Evolutionary conservation across 805 yeast species (phyloP).

Genomic region (Yamadazyma nakazawae): DNA sequence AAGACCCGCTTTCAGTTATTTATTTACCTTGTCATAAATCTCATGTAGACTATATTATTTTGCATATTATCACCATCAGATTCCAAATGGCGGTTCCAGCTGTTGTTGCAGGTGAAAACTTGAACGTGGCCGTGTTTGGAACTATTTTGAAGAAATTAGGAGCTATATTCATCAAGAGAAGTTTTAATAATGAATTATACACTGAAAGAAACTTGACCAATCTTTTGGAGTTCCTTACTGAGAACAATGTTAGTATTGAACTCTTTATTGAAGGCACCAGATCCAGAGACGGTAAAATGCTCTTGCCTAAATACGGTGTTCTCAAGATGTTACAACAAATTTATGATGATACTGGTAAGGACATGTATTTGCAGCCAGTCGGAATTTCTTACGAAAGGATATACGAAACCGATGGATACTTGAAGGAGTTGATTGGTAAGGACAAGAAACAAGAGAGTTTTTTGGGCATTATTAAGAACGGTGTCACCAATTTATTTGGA

Average conservation of each 20-base stretch:
- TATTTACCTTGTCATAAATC: conserved; percentile 61
- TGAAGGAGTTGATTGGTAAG: conserved; percentile 53
- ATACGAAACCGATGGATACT: conserved; percentile 53
- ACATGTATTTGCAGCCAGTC: conserved; percentile 47
- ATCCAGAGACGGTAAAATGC: conserved; percentile 61
- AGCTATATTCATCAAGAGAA: conserved; percentile 56
- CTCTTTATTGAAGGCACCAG: conserved; percentile 67
- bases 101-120: conserved; percentile 65
- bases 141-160: conserved; percentile 48
- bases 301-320: conserved; percentile 61
- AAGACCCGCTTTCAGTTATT: conserved; percentile 43
- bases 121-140: conserved; percentile 57
- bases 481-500: conserved; percentile 28
- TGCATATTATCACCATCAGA: conserved; percentile 52
- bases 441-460: conserved; percentile 56
- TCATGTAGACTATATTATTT: conserved; percentile 57
- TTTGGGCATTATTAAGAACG: conserved; percentile 33
- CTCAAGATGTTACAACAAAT: conserved; percentile 50
- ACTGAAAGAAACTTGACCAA: conserved; percentile 47
- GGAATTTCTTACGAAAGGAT: conserved; percentile 60
- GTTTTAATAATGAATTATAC: conserved; percentile 40
- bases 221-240: conserved; percentile 46
- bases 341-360: conserved; percentile 39
- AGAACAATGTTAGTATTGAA: conserved; percentile 50
- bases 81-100: conserved; percentile 53